These are phyloP conservation scores for Leccinum broughii DNA, from an alignment of 768 basidiomycete species.

Conservation along the genomic window DNA sequence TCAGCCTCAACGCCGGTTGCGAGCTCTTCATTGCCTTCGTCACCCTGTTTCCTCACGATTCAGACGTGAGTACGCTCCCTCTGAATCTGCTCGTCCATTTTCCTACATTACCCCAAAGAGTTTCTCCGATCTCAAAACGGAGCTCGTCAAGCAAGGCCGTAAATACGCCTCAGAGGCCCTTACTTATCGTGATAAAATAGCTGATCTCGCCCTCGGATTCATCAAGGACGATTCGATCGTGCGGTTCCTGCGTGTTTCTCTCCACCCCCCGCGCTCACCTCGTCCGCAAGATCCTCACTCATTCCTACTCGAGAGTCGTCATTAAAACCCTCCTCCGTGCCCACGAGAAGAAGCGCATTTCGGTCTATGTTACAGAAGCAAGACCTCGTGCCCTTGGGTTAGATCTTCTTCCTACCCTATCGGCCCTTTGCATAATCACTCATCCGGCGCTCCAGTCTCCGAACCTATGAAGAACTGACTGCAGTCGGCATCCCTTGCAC, in stretches of 20 bases:
- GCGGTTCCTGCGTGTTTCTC: constrained; percentile 26
- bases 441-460: constrained; percentile 54
- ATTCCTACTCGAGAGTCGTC: constrained; percentile 95
- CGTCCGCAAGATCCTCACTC: constrained; percentile 79
- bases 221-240: constrained; percentile 94
- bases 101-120: constrained; percentile 47
- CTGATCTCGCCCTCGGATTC: constrained; percentile 84
- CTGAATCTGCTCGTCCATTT: constrained; percentile 8
- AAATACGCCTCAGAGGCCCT: constrained; percentile 77
- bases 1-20: constrained; percentile 86
- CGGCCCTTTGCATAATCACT: constrained; percentile 5
- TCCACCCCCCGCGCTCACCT: constrained; percentile 16
- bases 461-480: constrained; percentile 85
- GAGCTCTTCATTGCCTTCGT: constrained; percentile 91
- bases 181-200: constrained; percentile 87
- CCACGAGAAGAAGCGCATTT: constrained; percentile 89
- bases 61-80: constrained; percentile 53
- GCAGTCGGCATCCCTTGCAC: constrained; percentile 93
- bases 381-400: constrained; percentile 87
- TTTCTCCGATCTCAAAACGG: constrained; percentile 80
- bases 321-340: constrained; percentile 90
- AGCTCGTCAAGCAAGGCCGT: constrained; percentile 79
- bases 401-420: constrained; percentile 29
- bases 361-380: constrained; percentile 97
- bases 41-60: constrained; percentile 80